Percentiles rank a stretch among this genome's conserved stretches.
Conservation (phyloP, 345 rosid genomes). For the Pugionium cornutum region DNA sequence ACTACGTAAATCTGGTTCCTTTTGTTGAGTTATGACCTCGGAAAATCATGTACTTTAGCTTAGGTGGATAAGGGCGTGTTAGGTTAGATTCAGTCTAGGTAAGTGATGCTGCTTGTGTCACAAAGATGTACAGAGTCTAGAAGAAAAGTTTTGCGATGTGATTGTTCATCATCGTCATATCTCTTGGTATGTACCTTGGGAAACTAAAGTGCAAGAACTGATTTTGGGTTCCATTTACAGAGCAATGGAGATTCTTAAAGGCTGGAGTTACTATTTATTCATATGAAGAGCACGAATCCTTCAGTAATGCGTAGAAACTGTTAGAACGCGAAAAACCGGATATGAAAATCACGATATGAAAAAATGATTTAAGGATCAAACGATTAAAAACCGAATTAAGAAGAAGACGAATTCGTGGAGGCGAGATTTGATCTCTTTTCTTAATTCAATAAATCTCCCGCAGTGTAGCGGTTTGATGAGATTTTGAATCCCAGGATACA, state of each 20-base stretch:
- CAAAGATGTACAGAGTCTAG: conserved; percentile 16
- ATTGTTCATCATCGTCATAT: conserved; percentile 16
- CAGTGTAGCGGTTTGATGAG: too few relatives aligned
- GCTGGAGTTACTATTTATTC: conserved; percentile 6
- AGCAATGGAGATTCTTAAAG: conserved; percentile 1
- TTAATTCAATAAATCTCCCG: too few relatives aligned
- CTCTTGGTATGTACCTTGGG: conserved; percentile 12
- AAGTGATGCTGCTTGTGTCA: conserved; percentile 33
- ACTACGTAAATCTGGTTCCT: background rate
- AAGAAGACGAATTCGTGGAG: too few relatives aligned
- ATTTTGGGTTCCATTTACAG: conserved; percentile 12
- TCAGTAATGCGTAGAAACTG: background rate
- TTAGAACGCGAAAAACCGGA: too few relatives aligned
- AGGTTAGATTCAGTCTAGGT: conserved; percentile 35
- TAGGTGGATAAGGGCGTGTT: conserved; percentile 25
- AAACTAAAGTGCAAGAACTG: background rate
- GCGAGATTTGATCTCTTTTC: too few relatives aligned
- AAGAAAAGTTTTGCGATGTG: conserved; percentile 10
- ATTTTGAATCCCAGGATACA: too few relatives aligned
- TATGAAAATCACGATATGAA: background rate
- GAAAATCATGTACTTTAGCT: conserved; percentile 1
- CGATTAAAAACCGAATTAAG: too few relatives aligned
- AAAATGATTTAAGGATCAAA: too few relatives aligned
- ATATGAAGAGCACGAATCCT: conserved; percentile 19
- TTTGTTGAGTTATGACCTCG: conserved; percentile 20